Evolutionary conservation across 192 early-diverging fungal genomes (phyloP).

Genomic region (Obelidium mucronatum): DNA sequence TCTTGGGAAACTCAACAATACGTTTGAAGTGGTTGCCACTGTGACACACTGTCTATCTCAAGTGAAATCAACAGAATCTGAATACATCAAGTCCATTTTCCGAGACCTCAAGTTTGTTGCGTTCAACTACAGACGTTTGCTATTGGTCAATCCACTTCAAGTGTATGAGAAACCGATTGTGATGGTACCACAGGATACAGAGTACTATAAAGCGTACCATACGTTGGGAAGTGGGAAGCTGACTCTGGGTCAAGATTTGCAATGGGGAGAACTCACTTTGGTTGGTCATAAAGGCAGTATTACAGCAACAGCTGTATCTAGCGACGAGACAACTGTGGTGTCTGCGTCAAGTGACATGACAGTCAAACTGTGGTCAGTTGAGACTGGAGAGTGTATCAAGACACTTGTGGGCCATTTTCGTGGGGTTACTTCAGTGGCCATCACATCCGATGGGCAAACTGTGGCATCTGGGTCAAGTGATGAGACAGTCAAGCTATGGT

Average conservation of each 20-base stretch:
- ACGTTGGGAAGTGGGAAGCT: neutral
- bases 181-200: neutral
- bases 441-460: neutral
- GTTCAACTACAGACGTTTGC: neutral
- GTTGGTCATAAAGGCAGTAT: slow-evolving; percentile 13
- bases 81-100: neutral
- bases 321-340: slow-evolving; percentile 20
- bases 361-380: slow-evolving; percentile 30
- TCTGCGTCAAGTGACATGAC: slow-evolving; percentile 25
- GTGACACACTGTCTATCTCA: neutral
- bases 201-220: neutral
- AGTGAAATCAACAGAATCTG: neutral
- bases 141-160: neutral
- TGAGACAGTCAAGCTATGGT: slow-evolving; percentile 36
- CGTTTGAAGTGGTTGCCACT: neutral
- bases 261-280: neutral
- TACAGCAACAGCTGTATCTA: neutral
- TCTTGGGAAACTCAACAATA: neutral
- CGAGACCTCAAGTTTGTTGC: neutral
- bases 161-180: neutral
- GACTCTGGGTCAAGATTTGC: neutral
- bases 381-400: neutral
- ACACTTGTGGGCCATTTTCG: slow-evolving; percentile 4
- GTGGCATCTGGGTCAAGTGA: slow-evolving; percentile 28
- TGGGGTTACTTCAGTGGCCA: neutral